Conservation (phyloP, 331 rosid genomes). For the Malus hybrid region DNA sequence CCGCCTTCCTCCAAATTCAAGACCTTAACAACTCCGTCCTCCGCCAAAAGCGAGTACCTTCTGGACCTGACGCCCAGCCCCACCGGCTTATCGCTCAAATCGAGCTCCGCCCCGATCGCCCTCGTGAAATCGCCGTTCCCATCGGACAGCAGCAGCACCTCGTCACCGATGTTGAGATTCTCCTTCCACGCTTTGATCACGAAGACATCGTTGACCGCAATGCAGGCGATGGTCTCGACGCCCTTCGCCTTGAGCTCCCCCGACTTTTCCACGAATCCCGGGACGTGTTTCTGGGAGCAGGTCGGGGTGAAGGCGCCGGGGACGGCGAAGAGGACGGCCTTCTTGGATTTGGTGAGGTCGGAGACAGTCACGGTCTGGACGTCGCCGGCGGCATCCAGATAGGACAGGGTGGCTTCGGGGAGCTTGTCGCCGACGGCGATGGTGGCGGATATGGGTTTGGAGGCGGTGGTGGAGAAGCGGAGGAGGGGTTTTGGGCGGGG, state of each 20-base stretch:
- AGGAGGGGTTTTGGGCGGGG: slow-evolving; percentile 29
- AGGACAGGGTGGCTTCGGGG: slow-evolving; percentile 80
- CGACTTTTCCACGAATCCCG: slow-evolving; percentile 85
- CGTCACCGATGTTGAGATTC: slow-evolving; percentile 54
- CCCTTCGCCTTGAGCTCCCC: slow-evolving; percentile 69
- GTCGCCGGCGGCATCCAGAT: slow-evolving; percentile 58
- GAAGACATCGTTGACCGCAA: slow-evolving; percentile 88
- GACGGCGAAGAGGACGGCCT: slow-evolving; percentile 78
- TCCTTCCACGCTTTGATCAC: slow-evolving; percentile 95
- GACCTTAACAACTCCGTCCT: slow-evolving; percentile 80
- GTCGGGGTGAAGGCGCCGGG: slow-evolving; percentile 99
- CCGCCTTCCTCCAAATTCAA: slow-evolving; percentile 99
- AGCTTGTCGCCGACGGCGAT: slow-evolving; percentile 81
- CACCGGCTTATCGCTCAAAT: slow-evolving; percentile 87
- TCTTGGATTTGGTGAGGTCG: slow-evolving; percentile 79
- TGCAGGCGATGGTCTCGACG: slow-evolving; percentile 75
- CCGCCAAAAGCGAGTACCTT: slow-evolving; percentile 73
- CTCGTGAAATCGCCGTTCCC: slow-evolving; percentile 82
- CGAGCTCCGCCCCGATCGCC: slow-evolving; percentile 77
- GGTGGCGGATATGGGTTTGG: slow-evolving; percentile 57
- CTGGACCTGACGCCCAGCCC: slow-evolving; percentile 89
- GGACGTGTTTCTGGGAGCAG: slow-evolving; percentile 94
- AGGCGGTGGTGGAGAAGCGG: slow-evolving; percentile 37
- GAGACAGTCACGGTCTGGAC: slow-evolving; percentile 66
- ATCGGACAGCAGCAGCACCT: slow-evolving; percentile 66